Conservation (phyloP, 202 grass and related monocot genomes). For the Setaria viridis region DNA sequence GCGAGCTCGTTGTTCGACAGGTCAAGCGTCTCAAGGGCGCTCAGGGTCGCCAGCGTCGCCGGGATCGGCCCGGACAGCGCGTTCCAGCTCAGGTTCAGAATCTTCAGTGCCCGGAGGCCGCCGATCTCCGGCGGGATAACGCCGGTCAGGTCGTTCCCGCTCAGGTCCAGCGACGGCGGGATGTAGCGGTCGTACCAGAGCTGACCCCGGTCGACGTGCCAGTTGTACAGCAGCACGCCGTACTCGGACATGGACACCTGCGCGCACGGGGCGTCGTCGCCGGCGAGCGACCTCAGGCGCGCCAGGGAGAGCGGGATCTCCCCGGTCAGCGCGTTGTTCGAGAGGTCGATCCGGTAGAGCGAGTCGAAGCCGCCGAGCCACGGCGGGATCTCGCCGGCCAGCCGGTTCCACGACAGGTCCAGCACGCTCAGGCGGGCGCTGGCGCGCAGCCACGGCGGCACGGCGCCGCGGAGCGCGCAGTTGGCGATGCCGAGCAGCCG, state of each 20-base stretch:
- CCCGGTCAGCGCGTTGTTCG: constrained; percentile 57
- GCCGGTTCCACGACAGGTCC: constrained; percentile 68
- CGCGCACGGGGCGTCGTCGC: not conserved
- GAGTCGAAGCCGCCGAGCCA: constrained; percentile 49
- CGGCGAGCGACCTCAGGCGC: constrained; percentile 42
- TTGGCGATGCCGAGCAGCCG: constrained; percentile 13
- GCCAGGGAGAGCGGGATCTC: constrained; percentile 51
- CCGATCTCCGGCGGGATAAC: constrained; percentile 48
- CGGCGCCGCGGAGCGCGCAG: constrained; percentile 30
- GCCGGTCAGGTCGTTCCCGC: constrained; percentile 52
- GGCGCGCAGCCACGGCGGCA: constrained; percentile 52
- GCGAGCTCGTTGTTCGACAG: constrained; percentile 62
- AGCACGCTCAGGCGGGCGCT: constrained; percentile 43
- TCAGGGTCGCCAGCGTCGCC: constrained; percentile 46
- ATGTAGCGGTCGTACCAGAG: constrained; percentile 61
- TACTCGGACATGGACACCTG: constrained; percentile 46
- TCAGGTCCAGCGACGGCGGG: constrained; percentile 63
- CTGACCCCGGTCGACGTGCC: constrained; percentile 46
- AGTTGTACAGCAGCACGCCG: constrained; percentile 53
- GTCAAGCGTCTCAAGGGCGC: constrained; percentile 46
- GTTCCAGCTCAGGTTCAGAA: constrained; percentile 61
- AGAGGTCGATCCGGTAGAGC: constrained; percentile 62
- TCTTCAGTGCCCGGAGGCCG: constrained; percentile 36
- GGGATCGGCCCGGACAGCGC: constrained; percentile 62
- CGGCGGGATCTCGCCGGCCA: constrained; percentile 35